These are phyloP conservation scores for Populus hybrid DNA, from an alignment of 441 rosid species.

Conservation along the genomic window DNA sequence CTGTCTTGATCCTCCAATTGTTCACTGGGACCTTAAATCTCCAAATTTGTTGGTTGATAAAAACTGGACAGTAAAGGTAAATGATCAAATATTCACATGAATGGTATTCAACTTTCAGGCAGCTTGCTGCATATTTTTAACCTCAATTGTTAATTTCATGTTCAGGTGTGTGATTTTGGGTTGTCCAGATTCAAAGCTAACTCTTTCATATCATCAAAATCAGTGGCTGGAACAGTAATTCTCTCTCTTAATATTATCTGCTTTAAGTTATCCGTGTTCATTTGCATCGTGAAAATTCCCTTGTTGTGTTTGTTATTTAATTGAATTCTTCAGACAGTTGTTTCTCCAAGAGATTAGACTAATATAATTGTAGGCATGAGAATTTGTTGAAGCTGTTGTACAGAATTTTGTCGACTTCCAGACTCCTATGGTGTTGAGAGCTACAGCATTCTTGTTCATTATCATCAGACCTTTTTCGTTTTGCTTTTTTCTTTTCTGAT, in stretches of 20 bases:
- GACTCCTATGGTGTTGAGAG: neutral
- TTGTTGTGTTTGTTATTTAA: neutral
- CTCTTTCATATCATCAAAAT: slow-evolving; percentile 90
- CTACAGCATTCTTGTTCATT: neutral
- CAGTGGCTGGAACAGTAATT: slow-evolving; percentile 97
- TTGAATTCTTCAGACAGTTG: neutral
- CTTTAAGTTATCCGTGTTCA: neutral
- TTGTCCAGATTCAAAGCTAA: slow-evolving; percentile 90
- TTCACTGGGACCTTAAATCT: slow-evolving; percentile 97
- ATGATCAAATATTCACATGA: neutral
- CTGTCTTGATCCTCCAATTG: slow-evolving; percentile 82
- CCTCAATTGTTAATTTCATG: slow-evolving; percentile 4
- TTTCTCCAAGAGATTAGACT: neutral
- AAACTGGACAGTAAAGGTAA: slow-evolving; percentile 94
- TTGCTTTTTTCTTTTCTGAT: neutral
- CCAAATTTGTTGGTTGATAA: slow-evolving; percentile 95
- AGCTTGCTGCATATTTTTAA: slow-evolving; percentile 11
- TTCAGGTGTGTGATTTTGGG: slow-evolving; percentile 94
- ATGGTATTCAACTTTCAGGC: neutral
- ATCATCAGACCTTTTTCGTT: neutral
- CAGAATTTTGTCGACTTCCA: neutral
- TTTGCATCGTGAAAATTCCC: neutral
- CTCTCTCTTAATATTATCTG: slow-evolving; percentile 4
- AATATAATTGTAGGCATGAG: neutral
- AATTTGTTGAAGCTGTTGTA: neutral